Percentiles rank a stretch among this genome's conserved stretches.
Evolutionary conservation across 192 early-diverging fungal species (phyloP).

Genomic region (Dissophora ornata): DNA sequence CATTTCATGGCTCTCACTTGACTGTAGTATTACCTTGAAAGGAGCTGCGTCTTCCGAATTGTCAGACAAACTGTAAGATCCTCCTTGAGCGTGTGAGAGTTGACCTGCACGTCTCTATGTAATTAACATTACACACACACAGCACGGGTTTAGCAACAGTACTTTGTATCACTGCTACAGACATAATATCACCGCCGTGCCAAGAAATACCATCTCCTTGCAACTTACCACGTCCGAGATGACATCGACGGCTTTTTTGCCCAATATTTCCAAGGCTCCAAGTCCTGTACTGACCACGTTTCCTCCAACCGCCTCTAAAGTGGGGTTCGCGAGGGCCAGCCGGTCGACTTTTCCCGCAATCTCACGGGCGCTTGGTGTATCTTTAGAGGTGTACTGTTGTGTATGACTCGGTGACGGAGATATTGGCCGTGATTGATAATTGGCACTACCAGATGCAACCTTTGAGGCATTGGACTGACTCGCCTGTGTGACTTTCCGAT

Average conservation of each 20-base stretch:
- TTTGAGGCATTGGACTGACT: slow-evolving; percentile 7
- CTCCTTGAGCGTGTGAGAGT: slow-evolving; percentile 20
- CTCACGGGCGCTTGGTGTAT: no score
- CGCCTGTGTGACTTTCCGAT: slow-evolving; percentile 39
- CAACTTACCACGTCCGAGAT: slow-evolving; percentile 43
- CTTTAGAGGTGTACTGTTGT: not conserved
- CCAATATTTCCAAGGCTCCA: slow-evolving; percentile 41
- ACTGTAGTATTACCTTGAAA: slow-evolving; percentile 38
- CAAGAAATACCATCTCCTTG: not conserved
- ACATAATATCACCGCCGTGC: no score
- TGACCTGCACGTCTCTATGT: slow-evolving; percentile 35
- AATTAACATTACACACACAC: not conserved
- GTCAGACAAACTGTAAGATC: not conserved
- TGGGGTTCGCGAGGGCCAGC: slow-evolving; percentile 21
- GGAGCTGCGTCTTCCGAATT: slow-evolving; percentile 15
- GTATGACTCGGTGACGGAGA: not conserved
- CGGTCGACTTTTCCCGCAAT: not conserved
- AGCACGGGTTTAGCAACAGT: no score
- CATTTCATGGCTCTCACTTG: no score
- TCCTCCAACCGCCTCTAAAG: slow-evolving; percentile 32
- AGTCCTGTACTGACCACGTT: slow-evolving; percentile 49
- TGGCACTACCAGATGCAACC: not conserved
- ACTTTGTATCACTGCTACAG: no score
- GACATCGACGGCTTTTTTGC: slow-evolving; percentile 44
- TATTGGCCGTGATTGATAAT: not conserved